phyloP scores from a whole-genome alignment of 2,329 filamentous ascomycete genomes.

The Fusarium newnesense region DNA sequence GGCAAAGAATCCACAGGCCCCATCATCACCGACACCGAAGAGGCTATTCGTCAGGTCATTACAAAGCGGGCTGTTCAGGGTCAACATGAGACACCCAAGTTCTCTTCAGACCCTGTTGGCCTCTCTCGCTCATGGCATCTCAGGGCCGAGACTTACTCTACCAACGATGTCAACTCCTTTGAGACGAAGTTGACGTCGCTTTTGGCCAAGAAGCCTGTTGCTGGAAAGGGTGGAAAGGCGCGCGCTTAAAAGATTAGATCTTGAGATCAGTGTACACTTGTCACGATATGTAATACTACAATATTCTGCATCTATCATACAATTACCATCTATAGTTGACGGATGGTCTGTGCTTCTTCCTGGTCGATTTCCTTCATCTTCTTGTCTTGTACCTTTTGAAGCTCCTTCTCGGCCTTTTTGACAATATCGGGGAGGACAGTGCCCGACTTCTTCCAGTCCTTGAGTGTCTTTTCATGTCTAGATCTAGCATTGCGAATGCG shows the following conservation, averaged over 20 bases:
- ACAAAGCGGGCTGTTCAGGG: constrained; percentile 49
- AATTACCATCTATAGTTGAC: constrained; percentile 47
- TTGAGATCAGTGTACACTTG: constrained; percentile 42
- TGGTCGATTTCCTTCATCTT: constrained; percentile 61
- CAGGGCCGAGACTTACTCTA: constrained; percentile 51
- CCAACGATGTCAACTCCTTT: constrained; percentile 50
- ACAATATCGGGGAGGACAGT: constrained; percentile 59
- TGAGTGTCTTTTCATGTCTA: constrained; percentile 60
- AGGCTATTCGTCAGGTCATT: constrained; percentile 48
- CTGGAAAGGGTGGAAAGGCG: constrained; percentile 39
- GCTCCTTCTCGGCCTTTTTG: constrained; percentile 58
- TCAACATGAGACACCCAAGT: constrained; percentile 50
- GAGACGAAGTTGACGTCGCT: constrained; percentile 53
- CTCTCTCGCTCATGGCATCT: constrained; percentile 52
- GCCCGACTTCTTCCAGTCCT: constrained; percentile 59
- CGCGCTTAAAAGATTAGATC: constrained; percentile 38
- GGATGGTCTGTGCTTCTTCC: constrained; percentile 60
- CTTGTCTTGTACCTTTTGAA: constrained; percentile 64
- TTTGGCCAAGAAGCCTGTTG: constrained; percentile 36
- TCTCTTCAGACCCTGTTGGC: constrained; percentile 48
- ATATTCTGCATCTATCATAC: constrained; percentile 33
- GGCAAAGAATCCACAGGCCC: constrained; percentile 33
- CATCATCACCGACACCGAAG: constrained; percentile 48
- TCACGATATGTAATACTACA: constrained; percentile 46
- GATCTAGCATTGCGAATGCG: constrained; percentile 59